Evolutionary conservation across 768 basidiomycete genomes (phyloP).

Genomic region (Kwoniella heveanensis): DNA sequence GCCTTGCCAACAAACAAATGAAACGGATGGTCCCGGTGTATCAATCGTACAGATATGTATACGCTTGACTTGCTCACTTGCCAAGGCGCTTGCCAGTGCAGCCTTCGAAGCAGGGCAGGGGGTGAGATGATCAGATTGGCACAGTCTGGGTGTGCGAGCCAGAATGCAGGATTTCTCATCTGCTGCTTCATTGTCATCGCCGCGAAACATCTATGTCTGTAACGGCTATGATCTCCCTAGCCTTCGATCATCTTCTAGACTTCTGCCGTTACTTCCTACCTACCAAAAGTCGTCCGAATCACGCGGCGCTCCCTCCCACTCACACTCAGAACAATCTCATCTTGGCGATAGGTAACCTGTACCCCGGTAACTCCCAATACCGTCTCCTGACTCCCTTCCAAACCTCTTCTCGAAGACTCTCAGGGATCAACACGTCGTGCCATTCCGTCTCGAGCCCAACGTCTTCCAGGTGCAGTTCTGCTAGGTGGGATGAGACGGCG

Average conservation of each 20-base stretch:
- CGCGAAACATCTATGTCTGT: too few relatives aligned
- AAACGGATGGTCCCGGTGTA: too few relatives aligned
- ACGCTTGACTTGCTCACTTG: too few relatives aligned
- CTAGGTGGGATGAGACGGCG: slow-evolving; percentile 82
- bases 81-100: too few relatives aligned
- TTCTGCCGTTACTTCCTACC: neutral
- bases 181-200: too few relatives aligned
- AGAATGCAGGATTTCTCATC: too few relatives aligned
- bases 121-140: too few relatives aligned
- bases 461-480: slow-evolving; percentile 81
- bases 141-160: too few relatives aligned
- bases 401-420: slow-evolving; percentile 62
- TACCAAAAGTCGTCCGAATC: neutral
- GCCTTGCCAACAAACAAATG: too few relatives aligned
- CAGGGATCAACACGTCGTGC: slow-evolving; percentile 74
- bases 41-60: too few relatives aligned
- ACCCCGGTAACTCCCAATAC: slow-evolving; percentile 64
- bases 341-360: slow-evolving; percentile 61
- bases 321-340: slow-evolving; percentile 13
- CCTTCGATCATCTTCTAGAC: neutral
- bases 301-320: neutral
- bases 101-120: too few relatives aligned
- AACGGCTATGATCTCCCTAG: too few relatives aligned
- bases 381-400: slow-evolving; percentile 65
- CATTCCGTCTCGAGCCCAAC: slow-evolving; percentile 78